phyloP scores from a whole-genome alignment of 306 rosid genomes.

The Senna tora region DNA sequence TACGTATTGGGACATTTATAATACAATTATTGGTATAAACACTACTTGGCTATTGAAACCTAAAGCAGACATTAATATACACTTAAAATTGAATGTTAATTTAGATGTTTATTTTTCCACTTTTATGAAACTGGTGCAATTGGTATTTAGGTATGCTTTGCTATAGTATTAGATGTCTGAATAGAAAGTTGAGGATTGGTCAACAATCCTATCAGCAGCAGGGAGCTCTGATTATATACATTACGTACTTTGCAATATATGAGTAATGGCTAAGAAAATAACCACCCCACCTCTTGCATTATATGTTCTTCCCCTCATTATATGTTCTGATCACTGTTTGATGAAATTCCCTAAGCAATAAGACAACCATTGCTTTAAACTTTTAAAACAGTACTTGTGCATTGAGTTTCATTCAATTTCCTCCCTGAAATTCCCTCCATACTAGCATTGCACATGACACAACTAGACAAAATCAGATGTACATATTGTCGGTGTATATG shows the following conservation, averaged over 20 bases:
- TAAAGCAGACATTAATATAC: neutral
- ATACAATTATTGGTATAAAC: neutral
- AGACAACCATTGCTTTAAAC: constrained; percentile 8
- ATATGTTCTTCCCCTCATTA: neutral
- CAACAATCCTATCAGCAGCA: constrained; percentile 4
- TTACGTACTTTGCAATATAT: neutral
- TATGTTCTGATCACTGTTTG: constrained; percentile 9
- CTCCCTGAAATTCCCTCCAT: neutral
- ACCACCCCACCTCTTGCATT: neutral
- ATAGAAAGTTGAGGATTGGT: constrained; percentile 1
- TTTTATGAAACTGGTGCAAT: neutral
- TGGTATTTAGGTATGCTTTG: neutral
- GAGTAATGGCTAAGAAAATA: constrained; percentile 7
- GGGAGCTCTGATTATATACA: neutral
- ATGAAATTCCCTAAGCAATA: neutral
- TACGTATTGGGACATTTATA: neutral
- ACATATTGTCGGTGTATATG: constrained; percentile 16
- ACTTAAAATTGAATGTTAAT: neutral
- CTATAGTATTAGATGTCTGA: constrained; percentile 6
- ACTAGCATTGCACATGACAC: neutral
- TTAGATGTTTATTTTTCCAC: neutral
- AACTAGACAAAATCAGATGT: constrained; percentile 20
- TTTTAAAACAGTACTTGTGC: constrained; percentile 7
- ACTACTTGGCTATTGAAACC: neutral
- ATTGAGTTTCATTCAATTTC: neutral